A percentile compares a stretch with the other conserved stretches of the same genome.
phyloP scores from a whole-genome alignment of 1,284 basidiomycete species.

The Rhodotorula mucilaginosa region DNA sequence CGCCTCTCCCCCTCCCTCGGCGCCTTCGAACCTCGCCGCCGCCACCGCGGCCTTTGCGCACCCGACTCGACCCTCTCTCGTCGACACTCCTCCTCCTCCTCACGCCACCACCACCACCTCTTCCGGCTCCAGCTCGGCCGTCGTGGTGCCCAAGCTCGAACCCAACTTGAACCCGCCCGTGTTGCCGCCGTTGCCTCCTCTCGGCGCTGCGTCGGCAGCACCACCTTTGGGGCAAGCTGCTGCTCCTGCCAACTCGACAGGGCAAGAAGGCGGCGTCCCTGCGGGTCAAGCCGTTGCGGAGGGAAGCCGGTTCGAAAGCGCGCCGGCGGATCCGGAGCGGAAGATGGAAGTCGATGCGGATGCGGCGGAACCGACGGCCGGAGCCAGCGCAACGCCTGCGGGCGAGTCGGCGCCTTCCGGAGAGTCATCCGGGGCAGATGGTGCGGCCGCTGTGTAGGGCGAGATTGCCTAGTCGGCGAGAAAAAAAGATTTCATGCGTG shows the following conservation, averaged over 20 bases:
- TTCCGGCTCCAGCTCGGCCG: not conserved
- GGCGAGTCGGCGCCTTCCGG: no score
- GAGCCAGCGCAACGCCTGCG: no score
- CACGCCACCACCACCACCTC: not conserved
- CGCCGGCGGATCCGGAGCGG: not conserved
- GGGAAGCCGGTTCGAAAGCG: not conserved
- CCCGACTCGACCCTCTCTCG: not conserved
- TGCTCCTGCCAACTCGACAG: not conserved
- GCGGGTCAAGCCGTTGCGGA: not conserved
- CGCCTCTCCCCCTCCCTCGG: slow-evolving; percentile 17
- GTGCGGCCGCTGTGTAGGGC: no score
- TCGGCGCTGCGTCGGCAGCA: no score
- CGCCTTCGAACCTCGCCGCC: not conserved
- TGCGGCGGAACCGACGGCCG: not conserved
- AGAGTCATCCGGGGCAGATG: no score
- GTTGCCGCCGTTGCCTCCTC: not conserved
- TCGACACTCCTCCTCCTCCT: not conserved
- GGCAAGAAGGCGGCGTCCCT: no score
- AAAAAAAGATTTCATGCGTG: no score
- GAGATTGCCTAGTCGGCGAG: no score
- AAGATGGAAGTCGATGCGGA: not conserved
- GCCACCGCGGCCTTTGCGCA: not conserved
- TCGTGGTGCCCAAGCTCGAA: not conserved
- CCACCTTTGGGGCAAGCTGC: no score
- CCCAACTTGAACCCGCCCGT: not conserved